Base-by-base conservation (phyloP, 169 alveolate genomes). In the Cryptosporidium baileyi region DNA sequence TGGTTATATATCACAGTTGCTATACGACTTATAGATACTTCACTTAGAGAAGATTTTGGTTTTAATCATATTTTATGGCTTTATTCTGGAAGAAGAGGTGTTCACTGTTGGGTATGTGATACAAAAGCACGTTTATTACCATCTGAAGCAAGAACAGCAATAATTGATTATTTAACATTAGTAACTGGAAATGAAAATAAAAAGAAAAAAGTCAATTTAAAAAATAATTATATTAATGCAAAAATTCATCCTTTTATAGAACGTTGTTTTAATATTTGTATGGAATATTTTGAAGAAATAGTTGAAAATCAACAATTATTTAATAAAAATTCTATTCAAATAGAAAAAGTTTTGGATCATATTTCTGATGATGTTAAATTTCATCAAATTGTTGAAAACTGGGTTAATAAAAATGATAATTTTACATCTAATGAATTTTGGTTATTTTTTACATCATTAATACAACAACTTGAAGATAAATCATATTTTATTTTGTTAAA, bases 81-180 rank as follows among this genome's bases (percentile, higher is more conserved):
- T 17, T 98, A 93, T 92, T 96, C 99, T 17, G 99, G 99, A 28
- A 94, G 99, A 67, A 94, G 99, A 90, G 99, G 99, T 44, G 95
- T 97, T 24, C 99, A 98, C 91, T 96, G 99, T 88, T 98, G 99
- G 99, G 96, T 97, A 24, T 94, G 98, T 80, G 98, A 96, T 60
- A 62, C 89, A 1, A 41, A 60, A 5, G 95, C 95, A n/a, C 61
- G 95, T 9, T 59, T 60, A 22, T 63, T 92, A 4, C 94, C 95
- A 1, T 43, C 82, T 26, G 95, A 92, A 11, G 95, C 91, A 11
- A 60, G 95, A 15, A 63, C 79, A 6, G 89, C 94, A n/a, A 91
- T 92, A 6, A 80, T 90, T 34, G 95, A 92, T 59, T 92, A 92
- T 36, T 80, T 92, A 62, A 91, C 90, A 24, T 61, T 92, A 2